These are phyloP conservation scores for Wickerhamomyces bovis DNA, from an alignment of 805 yeast species.

Conservation along the genomic window DNA sequence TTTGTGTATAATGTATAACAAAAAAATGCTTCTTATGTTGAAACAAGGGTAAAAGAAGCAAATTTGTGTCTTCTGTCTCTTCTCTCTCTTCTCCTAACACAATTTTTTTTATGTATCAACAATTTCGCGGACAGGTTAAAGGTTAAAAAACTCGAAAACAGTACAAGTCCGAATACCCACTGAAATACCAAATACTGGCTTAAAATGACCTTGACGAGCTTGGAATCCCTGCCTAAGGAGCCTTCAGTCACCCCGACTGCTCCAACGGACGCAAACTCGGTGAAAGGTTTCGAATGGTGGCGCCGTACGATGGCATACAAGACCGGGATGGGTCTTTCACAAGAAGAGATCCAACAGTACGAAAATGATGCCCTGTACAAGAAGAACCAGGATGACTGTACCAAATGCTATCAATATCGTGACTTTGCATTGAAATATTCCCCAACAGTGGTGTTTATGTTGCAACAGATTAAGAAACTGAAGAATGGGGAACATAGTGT, in stretches of 20 bases:
- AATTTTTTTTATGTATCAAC: not conserved
- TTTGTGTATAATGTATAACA: not conserved
- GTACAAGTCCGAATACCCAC: too few species aligned
- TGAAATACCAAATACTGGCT: not conserved
- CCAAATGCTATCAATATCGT: constrained; percentile 62
- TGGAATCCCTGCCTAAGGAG: constrained; percentile 4
- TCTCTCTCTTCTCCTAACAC: not conserved
- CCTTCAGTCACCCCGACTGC: constrained; percentile 3
- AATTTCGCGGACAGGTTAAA: not conserved
- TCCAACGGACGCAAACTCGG: constrained; percentile 11
- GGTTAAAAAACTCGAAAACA: not conserved
- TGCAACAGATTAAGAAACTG: constrained; percentile 64
- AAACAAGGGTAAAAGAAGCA: too few species aligned
- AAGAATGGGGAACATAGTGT: constrained; percentile 39
- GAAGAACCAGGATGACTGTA: constrained; percentile 49
- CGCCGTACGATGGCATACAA: constrained; percentile 62
- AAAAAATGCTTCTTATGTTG: too few species aligned
- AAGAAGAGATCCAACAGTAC: constrained; percentile 46
- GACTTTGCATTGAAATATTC: constrained; percentile 77
- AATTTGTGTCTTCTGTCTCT: not conserved
- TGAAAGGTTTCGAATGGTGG: constrained; percentile 73
- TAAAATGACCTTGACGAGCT: constrained; percentile 2
- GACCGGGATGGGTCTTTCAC: constrained; percentile 60
- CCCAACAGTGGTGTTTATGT: constrained; percentile 84
- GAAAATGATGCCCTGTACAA: constrained; percentile 47